Base-by-base conservation (phyloP, 768 basidiomycete species). In the Sutorius australiensis region DNA sequence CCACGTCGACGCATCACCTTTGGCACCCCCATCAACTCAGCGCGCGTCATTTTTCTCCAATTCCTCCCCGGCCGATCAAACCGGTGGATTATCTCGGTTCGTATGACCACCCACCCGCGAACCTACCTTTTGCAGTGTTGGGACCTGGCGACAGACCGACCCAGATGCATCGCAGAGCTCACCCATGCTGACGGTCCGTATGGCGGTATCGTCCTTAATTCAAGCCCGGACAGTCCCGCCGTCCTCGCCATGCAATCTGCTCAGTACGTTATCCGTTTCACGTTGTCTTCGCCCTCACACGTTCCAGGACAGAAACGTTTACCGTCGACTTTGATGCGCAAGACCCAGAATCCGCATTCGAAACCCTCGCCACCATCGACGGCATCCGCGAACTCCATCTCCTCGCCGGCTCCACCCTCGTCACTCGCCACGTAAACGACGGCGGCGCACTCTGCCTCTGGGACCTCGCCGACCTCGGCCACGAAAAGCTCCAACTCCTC, bases 71-170 rank as follows among this genome's bases (percentile, higher is more conserved):
- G 68, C 0, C 57, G 68, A n/a, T 69, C 66, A 4, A 67, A 67
- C 32, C 71, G 73, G 6, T 79, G 75, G 67, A 61, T 86, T 7
- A 59, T 86, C 21, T 80, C 80, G 0, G 63, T 82, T 30, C 71
- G 69, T 0, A 69, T 57, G 58, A 60, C 54, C 1, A 51, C 50
- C 0, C 64, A 50, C 1, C 60, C 63, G 0, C 63, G 67, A 16
- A 43, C 55, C 12, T 76, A 73, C 28, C 66, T 66, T 21, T 50
- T 86, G 27, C 80, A 81, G 36, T 82, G 82, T 58, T 86, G 85
- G 85, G 80, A 86, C 56, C 41, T 83, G 9, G 44, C 62, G 0
- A 10, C 50, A 11, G 48, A 60, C 3, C 54, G 64, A 0, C 74
- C 78, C 0, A 56, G 46, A 8, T 80, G 77, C 55, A 61, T 82